Base-by-base conservation (phyloP, 805 yeast genomes). In the Nakazawaea wickerhamii region DNA sequence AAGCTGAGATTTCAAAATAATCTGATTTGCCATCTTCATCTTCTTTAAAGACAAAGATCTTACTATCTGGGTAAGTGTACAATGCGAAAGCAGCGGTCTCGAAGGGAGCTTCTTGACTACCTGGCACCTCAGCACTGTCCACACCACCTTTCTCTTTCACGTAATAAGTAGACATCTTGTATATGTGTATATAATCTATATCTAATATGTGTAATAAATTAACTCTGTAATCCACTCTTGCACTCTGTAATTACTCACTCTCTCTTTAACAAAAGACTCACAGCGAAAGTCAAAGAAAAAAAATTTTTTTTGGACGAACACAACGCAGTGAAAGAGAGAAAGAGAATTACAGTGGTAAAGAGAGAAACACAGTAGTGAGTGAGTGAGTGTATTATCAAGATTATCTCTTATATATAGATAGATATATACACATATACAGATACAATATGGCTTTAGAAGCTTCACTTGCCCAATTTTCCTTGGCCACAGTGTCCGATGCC, bases 81-180 rank as follows among this genome's bases (percentile, higher is more conserved):
- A 84, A 56, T 3, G 97, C 99, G 59, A 63, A 91, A 0, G 98
- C 95, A 13, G 97, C 70, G 9, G 88, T 76, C 58, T 84, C 77
- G 68, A 68, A 89, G 36, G 99, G 98, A 18, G 68, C 54, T 19
- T 69, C 73, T 59, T 80, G 72, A 19, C 87, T 49, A 38, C 98
- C 98, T 3, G 59, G 47, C n/a, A 70, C 71, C 5, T 38, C 36
- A 21, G 72, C 64, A 36, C 68, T 75, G 54, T 88, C 96, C 25
- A 59, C 66, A 48, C 97, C 97, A 3, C 73, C 60, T 38, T 67
- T 58, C 53, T 88, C 96, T 75, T 84, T 75, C 49, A 93, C 80
- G 65, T 84, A 88, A 28, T 82, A 63, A 48, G 15, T 28, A 13
- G 60, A 48, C 47, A 38, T 38, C 11, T 28, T n/a, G 2, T 11